phyloP scores from a whole-genome alignment of 2,329 filamentous ascomycete species.

The Aureobasidium sp. region DNA sequence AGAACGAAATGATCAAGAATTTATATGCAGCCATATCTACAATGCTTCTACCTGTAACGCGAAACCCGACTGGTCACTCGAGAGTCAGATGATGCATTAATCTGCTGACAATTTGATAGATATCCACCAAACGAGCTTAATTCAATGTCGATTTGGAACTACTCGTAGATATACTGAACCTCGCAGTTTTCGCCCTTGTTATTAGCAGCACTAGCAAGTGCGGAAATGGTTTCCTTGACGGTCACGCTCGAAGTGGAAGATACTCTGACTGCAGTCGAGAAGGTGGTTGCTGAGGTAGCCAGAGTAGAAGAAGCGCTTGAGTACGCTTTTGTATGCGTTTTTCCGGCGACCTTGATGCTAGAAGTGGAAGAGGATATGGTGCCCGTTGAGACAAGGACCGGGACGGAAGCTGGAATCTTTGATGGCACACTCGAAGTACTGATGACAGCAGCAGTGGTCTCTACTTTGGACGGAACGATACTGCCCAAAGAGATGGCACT shows the following conservation, averaged over 20 bases:
- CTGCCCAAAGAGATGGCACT: neutral
- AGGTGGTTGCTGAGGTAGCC: neutral
- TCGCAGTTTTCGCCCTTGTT: neutral
- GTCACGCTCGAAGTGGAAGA: neutral
- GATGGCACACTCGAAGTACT: neutral
- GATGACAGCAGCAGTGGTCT: neutral
- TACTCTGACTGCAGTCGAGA: neutral
- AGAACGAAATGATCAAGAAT: neutral
- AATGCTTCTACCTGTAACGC: neutral
- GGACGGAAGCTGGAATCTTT: neutral
- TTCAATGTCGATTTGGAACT: neutral
- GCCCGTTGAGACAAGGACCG: neutral
- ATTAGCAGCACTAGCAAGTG: neutral
- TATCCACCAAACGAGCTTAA: neutral
- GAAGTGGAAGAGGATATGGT: neutral
- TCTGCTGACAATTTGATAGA: neutral
- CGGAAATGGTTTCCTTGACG: neutral
- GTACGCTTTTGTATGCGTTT: neutral
- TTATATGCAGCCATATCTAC: neutral
- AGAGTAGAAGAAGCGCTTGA: neutral
- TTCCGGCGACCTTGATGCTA: neutral
- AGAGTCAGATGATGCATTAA: neutral
- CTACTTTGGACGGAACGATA: neutral
- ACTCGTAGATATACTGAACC: neutral
- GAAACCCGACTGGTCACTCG: neutral